Percentiles rank a stretch among this genome's conserved stretches.
Evolutionary conservation across 768 basidiomycete species (phyloP).

Genomic region (Boletus fagicola): DNA sequence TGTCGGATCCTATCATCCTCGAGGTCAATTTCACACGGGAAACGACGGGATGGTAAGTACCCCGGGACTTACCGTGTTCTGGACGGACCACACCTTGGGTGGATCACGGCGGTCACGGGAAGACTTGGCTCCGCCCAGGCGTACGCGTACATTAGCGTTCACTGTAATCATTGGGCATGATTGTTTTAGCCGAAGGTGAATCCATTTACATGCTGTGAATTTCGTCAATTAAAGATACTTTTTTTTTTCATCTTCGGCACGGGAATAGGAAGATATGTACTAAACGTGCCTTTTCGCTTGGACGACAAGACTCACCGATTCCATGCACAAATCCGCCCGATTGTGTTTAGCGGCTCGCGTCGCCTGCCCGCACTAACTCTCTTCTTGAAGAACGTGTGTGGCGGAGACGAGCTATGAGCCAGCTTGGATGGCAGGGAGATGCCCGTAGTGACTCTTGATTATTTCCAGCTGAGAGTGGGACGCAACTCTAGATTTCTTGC

Average conservation of each 20-base stretch:
- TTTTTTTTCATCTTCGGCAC: background rate
- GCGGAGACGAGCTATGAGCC: background rate
- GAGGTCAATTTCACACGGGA: background rate
- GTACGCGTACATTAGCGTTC: background rate
- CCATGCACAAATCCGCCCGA: background rate
- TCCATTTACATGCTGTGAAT: too few relatives aligned
- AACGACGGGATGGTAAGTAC: background rate
- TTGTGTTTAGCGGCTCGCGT: background rate
- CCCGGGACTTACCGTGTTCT: background rate
- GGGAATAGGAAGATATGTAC: background rate
- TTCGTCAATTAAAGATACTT: too few relatives aligned
- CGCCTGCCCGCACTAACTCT: background rate
- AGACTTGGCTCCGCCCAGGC: background rate
- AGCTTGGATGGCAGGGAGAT: background rate
- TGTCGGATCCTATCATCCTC: background rate
- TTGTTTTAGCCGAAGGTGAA: too few relatives aligned
- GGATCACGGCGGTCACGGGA: background rate
- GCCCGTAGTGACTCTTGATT: too few relatives aligned
- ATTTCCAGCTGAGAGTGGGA: background rate
- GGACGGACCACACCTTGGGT: background rate
- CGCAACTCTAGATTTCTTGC: background rate
- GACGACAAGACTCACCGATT: background rate
- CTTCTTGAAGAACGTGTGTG: background rate
- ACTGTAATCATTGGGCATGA: background rate
- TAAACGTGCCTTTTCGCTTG: conserved; percentile 6